Conservation (phyloP, 2,329 filamentous ascomycete species). For the Kalmusia sp. region DNA sequence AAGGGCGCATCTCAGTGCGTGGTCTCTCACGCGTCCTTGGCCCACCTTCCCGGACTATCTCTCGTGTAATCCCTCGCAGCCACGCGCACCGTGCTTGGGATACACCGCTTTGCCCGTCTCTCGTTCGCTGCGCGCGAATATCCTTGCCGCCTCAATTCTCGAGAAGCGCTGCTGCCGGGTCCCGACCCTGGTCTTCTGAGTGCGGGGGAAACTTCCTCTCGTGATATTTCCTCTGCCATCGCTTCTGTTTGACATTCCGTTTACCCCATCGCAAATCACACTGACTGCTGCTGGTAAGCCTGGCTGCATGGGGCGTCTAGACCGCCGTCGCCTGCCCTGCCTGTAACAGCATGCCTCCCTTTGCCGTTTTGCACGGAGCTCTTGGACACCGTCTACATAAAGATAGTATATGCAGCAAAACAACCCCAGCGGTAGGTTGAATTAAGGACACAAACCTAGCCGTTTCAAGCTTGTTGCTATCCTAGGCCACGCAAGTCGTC, state of each 20-base stretch:
- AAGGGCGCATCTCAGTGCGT: too few species aligned
- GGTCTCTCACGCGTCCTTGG: conserved; percentile 4
- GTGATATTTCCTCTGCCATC: conserved; percentile 23
- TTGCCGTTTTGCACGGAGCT: too few species aligned
- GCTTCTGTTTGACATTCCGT: conserved; percentile 1
- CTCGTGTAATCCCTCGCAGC: conserved; percentile 22
- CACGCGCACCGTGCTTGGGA: conserved; percentile 28
- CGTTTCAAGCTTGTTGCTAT: not conserved
- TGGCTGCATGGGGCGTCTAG: not conserved
- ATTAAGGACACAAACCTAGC: not conserved
- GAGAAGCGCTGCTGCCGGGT: conserved; percentile 42
- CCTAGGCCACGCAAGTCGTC: too few species aligned
- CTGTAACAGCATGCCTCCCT: too few species aligned
- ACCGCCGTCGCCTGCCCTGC: not conserved
- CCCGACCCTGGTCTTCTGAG: conserved; percentile 20
- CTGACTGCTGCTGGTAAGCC: not conserved
- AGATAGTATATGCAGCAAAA: too few species aligned
- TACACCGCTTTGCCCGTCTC: conserved; percentile 20
- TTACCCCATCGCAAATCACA: not conserved
- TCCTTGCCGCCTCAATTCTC: conserved; percentile 25
- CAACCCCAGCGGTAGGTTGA: too few species aligned
- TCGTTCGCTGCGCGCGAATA: conserved; percentile 24
- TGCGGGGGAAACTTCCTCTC: conserved; percentile 32
- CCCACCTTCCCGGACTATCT: conserved; percentile 1
- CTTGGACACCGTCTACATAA: too few species aligned